Base-by-base conservation (phyloP, 768 basidiomycete genomes). In the Hygrocybe punicea region DNA sequence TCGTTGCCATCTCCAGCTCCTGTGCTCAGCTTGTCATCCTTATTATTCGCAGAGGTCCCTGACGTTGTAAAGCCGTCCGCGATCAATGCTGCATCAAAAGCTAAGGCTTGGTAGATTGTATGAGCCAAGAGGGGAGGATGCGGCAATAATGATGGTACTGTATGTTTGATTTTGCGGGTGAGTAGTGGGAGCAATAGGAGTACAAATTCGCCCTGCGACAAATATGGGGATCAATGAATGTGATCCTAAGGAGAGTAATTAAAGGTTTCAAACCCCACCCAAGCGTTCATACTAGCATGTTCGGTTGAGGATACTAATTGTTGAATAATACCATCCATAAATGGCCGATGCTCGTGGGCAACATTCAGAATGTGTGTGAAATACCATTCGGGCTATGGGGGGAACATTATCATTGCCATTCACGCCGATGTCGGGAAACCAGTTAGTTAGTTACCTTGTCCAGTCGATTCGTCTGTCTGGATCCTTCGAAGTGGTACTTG, bases 311-410 rank as follows among this genome's bases (percentile, higher is more conserved):
- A 71, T 23, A 97, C 68, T 2, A 98, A 68, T 25, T 73, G 78
- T 68, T 96, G 94, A 17, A 96, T 73, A 44, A 87, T 76, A 8
- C 72, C 73, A 49, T 89, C 84, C 80, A 97, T 84, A 70, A 98
- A 95, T 2, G 78, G 70, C 23, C 83, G 79, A 59, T 98, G 94
- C 56, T 96, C 91, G 62, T 93, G 91, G 11, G 84, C 81, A 57
- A 89, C 82, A 67, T 98, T 95, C 48, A 91, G 78, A 21, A 98
- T 77, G 68, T 98, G 91, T 2, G 93, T 87, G 67, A 98, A 91
- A 65, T 92, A 98, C 92, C 95, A 98, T 70, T 98, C 97, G 1
- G 97, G 96, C 93, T 96, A 65, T 21, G 35, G n/a, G n/a, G n/a
- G n/a, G n/a, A n/a, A n/a, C n/a, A n/a, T n/a, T n/a, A 53, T 39